Percentiles rank a stretch among this genome's conserved stretches.
Conservation (phyloP, 2,329 filamentous ascomycete species). For the Ceratocystis smalleyi region DNA sequence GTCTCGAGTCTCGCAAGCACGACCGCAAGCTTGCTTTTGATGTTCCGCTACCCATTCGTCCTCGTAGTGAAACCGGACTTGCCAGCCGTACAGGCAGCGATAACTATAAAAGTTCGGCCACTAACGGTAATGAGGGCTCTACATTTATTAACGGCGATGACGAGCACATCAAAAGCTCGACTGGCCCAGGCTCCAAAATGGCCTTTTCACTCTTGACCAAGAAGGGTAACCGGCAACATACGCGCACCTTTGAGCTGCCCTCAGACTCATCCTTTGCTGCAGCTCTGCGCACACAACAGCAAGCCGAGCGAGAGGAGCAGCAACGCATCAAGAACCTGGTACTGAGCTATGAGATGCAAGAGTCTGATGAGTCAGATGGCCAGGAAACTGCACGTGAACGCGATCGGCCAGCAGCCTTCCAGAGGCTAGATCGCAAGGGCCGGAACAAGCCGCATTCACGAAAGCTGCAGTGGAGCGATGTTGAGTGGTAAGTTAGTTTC, state of each 20-base stretch:
- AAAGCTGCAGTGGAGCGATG: constrained; percentile 87
- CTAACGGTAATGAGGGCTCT: not conserved
- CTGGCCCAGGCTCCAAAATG: constrained; percentile 45
- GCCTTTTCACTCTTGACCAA: constrained; percentile 93
- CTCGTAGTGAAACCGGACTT: constrained; percentile 27
- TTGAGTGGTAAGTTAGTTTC: constrained; percentile 68
- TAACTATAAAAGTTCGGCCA: not conserved
- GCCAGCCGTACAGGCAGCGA: constrained; percentile 18
- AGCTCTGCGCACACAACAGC: constrained; percentile 89
- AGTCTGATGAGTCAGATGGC: constrained; percentile 64
- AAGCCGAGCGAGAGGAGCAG: constrained; percentile 89
- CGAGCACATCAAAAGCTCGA: not conserved
- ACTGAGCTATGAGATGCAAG: constrained; percentile 85
- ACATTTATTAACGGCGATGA: not conserved
- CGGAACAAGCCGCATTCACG: constrained; percentile 67
- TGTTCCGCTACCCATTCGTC: constrained; percentile 84
- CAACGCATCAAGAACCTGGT: constrained; percentile 97
- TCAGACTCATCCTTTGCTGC: constrained; percentile 89
- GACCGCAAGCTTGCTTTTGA: constrained; percentile 91
- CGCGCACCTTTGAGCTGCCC: constrained; percentile 75
- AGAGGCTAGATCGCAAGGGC: constrained; percentile 42
- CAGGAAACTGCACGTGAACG: constrained; percentile 21
- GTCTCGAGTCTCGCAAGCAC: constrained; percentile 86
- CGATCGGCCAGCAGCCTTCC: constrained; percentile 34
- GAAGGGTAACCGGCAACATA: constrained; percentile 90